Conservation (phyloP, 495 filamentous ascomycete genomes). For the Penicillium tannophilum region DNA sequence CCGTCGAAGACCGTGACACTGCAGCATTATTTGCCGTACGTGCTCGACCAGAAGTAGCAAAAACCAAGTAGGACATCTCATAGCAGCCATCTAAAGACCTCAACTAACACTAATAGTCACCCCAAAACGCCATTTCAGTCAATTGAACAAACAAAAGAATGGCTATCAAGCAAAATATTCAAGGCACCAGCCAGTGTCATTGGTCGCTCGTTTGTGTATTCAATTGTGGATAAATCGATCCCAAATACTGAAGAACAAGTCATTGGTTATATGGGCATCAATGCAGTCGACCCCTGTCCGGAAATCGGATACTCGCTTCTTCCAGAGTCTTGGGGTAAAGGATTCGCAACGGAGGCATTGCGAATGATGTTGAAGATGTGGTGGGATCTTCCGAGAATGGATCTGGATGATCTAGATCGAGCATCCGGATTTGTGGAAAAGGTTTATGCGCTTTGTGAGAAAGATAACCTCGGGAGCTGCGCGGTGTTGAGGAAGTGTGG, state of each 20-base stretch:
- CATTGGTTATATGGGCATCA: conserved; percentile 28
- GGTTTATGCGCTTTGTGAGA: conserved; percentile 27
- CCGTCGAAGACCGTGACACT: conserved; percentile 18
- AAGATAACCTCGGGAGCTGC: conserved; percentile 31
- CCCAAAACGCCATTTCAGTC: conserved; percentile 27
- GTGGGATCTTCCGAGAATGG: conserved; percentile 22
- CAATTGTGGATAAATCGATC: conserved; percentile 27
- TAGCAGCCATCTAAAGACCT: not conserved
- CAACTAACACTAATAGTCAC: conserved; percentile 10
- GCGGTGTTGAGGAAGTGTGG: conserved; percentile 38
- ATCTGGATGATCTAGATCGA: not conserved
- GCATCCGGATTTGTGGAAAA: conserved; percentile 12
- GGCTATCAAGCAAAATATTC: conserved; percentile 25
- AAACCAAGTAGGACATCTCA: conserved; percentile 19
- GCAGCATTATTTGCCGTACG: conserved; percentile 24
- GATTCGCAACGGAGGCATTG: conserved; percentile 37
- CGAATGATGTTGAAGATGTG: conserved; percentile 25
- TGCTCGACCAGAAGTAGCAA: conserved; percentile 22
- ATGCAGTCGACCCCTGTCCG: conserved; percentile 22
- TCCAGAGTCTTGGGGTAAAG: conserved; percentile 35
- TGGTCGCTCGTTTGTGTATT: conserved; percentile 25
- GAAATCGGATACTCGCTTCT: conserved; percentile 37
- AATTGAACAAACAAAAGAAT: conserved; percentile 23
- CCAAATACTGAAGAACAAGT: conserved; percentile 15
- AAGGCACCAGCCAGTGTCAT: conserved; percentile 20